These are phyloP conservation scores for Amphibolis antarctica DNA, from an alignment of 106 monocot genomes.

Conservation along the genomic window DNA sequence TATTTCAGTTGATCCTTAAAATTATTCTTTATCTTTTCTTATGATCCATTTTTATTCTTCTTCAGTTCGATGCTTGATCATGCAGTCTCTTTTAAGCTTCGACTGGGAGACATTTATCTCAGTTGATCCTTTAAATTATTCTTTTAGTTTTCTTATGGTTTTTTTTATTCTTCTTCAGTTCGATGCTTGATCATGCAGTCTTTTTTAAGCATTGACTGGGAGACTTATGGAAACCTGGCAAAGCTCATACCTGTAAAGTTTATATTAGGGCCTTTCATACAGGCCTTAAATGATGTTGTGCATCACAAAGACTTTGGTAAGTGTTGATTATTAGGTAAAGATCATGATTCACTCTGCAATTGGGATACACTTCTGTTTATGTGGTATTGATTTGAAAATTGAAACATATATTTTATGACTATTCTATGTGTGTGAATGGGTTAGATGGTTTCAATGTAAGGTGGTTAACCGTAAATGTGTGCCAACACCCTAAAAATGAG, in stretches of 20 bases:
- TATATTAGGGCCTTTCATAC: conserved; percentile 55
- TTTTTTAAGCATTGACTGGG: conserved; percentile 67
- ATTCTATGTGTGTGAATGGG: too few relatives aligned
- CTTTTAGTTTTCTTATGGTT: not conserved
- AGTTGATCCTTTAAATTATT: too few relatives aligned
- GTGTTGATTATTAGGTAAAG: conserved; percentile 9
- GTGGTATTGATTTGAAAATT: too few relatives aligned
- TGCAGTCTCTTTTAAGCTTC: conserved; percentile 75
- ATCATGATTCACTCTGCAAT: not conserved
- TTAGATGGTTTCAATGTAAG: too few relatives aligned
- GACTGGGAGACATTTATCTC: conserved; percentile 56
- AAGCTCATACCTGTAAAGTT: conserved; percentile 56
- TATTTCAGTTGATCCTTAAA: not conserved
- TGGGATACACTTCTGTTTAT: too few relatives aligned
- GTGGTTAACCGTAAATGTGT: too few relatives aligned
- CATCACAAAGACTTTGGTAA: conserved; percentile 90
- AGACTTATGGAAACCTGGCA: conserved; percentile 19
- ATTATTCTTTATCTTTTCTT: not conserved
- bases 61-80: conserved; percentile 45
- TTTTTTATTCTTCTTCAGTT: conserved; percentile 35
- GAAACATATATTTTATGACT: too few relatives aligned
- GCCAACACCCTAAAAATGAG: too few relatives aligned
- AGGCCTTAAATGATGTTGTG: conserved; percentile 65
- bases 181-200: conserved; percentile 83
- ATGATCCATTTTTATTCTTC: not conserved